Conservation (phyloP, 2,329 filamentous ascomycete genomes). For the Pseudocercospora cruenta region DNA sequence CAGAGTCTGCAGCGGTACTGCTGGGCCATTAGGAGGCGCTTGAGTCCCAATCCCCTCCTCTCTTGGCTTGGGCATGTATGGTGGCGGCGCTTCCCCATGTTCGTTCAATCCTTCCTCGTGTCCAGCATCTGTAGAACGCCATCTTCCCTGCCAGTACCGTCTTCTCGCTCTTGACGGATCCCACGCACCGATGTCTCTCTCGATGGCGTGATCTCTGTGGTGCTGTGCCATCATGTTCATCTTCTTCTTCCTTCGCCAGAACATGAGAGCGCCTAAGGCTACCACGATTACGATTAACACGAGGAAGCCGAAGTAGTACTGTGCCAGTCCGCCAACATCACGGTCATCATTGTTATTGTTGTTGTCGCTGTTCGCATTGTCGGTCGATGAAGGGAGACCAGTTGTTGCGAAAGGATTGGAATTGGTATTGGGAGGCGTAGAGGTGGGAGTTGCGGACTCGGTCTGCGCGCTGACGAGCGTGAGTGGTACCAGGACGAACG, state of each 20-base stretch:
- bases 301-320: conserved; percentile 62
- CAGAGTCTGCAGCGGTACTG: conserved; percentile 46
- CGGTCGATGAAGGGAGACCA: conserved; percentile 2
- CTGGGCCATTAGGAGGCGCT: conserved; percentile 16
- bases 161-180: conserved; percentile 24
- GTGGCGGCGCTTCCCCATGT: conserved; percentile 66
- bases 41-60: conserved; percentile 25
- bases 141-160: conserved; percentile 35
- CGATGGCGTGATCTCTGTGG: conserved; percentile 18
- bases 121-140: conserved; percentile 23
- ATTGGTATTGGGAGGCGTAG: neutral
- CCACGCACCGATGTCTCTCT: conserved; percentile 23
- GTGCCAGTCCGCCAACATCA: conserved; percentile 40
- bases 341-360: conserved; percentile 7
- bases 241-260: conserved; percentile 48
- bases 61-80: conserved; percentile 53
- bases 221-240: conserved; percentile 21
- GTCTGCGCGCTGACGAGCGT: neutral
- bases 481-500: neutral
- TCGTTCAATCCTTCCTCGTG: conserved; percentile 64
- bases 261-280: conserved; percentile 48
- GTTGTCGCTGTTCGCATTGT: conserved; percentile 6
- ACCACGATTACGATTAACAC: conserved; percentile 55
- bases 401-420: conserved; percentile 1
- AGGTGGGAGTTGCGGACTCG: neutral